Base-by-base conservation (phyloP, 768 basidiomycete genomes). In the Rhodotorula graminis region DNA sequence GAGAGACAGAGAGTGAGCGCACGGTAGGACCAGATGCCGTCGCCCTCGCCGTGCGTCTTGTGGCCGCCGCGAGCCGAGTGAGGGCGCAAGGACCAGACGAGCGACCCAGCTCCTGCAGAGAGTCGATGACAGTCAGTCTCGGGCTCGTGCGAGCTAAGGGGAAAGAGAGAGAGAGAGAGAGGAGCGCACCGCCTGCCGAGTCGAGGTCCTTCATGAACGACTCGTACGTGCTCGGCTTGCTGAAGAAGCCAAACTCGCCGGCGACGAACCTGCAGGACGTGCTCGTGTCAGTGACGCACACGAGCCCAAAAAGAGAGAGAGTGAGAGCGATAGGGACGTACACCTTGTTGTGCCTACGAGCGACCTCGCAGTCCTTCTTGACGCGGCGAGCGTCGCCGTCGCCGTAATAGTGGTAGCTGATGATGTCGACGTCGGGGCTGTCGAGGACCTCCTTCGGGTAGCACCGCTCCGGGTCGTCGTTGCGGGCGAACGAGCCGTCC, bases 181-280 rank as follows among this genome's bases (percentile, higher is more conserved):
- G 27, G 9, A 56, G 37, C 76, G 46, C 40, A 70, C 76, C 74
- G 7, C 75, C 73, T 0, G 70, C 78, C 3, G 60, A 15, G 33
- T 79, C 77, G 29, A 76, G 50, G 0, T 57, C 33, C 0, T 56
- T 29, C 15, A 79, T 42, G 71, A 78, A 79, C 19, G 46, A n/a
- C 6, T 47, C 52, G 63, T 77, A 79, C 33, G 71, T 70, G 27
- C 72, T 56, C 0, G 67, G n/a, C 14, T n/a, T 33, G 19, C 50
- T 29, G 68, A 76, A 76, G 69, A 79, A 77, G 53, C 79, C 79
- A 44, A 66, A 78, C 58, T 79, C 79, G 47, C 76, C 79, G 14
- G 77, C 77, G 18, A 79, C 58, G 68, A 78, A 77, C 3, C 74
- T 75, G 66, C 29, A 29, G 40, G 15, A 21, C 47, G 23, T 2